Evolutionary conservation across 2,329 filamentous ascomycete species (phyloP).

Genomic region (Trichoderma polysporum): DNA sequence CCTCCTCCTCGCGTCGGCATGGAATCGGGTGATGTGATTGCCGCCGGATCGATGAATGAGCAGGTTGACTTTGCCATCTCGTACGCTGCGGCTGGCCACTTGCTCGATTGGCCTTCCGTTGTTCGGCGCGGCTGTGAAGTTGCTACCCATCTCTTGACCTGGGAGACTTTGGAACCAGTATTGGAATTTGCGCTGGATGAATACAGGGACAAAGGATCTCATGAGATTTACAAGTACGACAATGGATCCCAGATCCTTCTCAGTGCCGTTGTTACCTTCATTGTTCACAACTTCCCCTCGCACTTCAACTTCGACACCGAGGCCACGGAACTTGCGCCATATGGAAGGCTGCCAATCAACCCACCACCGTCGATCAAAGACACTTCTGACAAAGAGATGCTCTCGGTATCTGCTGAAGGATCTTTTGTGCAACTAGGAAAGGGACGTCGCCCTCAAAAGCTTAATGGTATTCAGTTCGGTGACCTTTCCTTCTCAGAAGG

Average conservation of each 20-base stretch:
- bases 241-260: slow-evolving; percentile 56
- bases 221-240: slow-evolving; percentile 51
- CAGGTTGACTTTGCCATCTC: slow-evolving; percentile 59
- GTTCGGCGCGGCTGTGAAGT: slow-evolving; percentile 59
- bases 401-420: slow-evolving; percentile 26
- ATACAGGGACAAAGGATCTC: slow-evolving; percentile 35
- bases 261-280: slow-evolving; percentile 55
- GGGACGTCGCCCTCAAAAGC: slow-evolving; percentile 48
- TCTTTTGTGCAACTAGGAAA: slow-evolving; percentile 38
- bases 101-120: slow-evolving; percentile 56
- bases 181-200: slow-evolving; percentile 57
- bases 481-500: slow-evolving; percentile 51
- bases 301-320: slow-evolving; percentile 59
- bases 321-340: slow-evolving; percentile 37
- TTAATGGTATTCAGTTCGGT: slow-evolving; percentile 70
- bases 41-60: slow-evolving; percentile 42
- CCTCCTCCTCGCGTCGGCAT: slow-evolving; percentile 31
- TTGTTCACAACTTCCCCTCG: slow-evolving; percentile 58
- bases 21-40: slow-evolving; percentile 34
- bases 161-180: slow-evolving; percentile 61
- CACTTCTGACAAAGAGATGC: slow-evolving; percentile 28
- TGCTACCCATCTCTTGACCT: slow-evolving; percentile 57
- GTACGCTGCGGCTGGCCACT: slow-evolving; percentile 62
- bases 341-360: slow-evolving; percentile 41
- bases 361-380: slow-evolving; percentile 24